Evolutionary conservation across 2,329 filamentous ascomycete species (phyloP), one percentile per base, ranked within the genome.

Genomic region (Pestalotiopsis sp.): DNA sequence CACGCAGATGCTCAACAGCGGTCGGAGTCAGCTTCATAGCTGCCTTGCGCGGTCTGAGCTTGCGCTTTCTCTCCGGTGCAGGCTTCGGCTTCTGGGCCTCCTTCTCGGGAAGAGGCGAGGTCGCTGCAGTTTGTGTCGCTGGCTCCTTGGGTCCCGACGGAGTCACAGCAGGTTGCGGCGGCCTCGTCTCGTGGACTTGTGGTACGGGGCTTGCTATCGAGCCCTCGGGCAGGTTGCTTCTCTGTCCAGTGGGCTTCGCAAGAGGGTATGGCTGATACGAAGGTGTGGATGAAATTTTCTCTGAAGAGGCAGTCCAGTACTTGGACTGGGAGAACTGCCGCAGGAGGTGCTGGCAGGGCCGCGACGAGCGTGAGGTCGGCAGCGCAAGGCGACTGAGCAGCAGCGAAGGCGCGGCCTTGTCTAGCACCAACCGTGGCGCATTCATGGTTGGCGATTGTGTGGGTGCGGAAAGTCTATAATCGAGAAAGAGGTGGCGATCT

Each of bases 21-120:
- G 90, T 83, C 0, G 93, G 88, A 0, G 95, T 95, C 27, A 99
- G 86, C 73, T 89, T 93, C 85, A 99, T 95, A 2, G 95, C 94
- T 0, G 96, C 95, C 83, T 98, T 98, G 68, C 95, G 90, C 13
- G 95, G 88, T 49, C 91, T 88, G 39, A 97, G 85, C 78, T 91
- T 94, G 72, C 87, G 86, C 74, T 88, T 88, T 20, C 90, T 87
- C 74, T 89, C 86, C 20, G 85, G 77, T 13, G 83, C 82, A 3
- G 87, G 82, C 75, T 89, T 90, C 41, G 89, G 82, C 76, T 89
- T 91, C 77, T 94, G 92, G 1, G 90, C 88, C 77, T 93, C 90
- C 60, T 80, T 79, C 78, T 94, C 92, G 31, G 85, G 81, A 25
- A 90, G 73, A 69, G 85, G 85, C 36, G 85, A 75, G n/a, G 79